phyloP scores from a whole-genome alignment of 1,284 basidiomycete genomes.

The Pyrrhoderma noxium region DNA sequence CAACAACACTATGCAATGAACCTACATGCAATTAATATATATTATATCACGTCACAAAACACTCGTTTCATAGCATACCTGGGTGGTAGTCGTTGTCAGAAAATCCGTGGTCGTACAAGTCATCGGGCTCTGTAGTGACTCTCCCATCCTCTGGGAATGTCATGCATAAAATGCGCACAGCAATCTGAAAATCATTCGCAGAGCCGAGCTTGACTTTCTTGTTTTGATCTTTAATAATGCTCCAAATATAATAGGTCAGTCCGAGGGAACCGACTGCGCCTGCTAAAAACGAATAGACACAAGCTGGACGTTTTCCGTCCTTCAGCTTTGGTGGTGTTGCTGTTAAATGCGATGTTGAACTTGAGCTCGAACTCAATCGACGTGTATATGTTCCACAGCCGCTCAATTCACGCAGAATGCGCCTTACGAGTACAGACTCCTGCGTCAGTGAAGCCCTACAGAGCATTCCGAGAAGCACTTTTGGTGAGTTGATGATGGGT shows the following conservation, averaged over 20 bases:
- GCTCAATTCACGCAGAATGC: no score
- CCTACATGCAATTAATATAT: slow-evolving; percentile 26
- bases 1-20: slow-evolving; percentile 41
- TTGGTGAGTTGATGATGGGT: no score
- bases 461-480: no score
- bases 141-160: slow-evolving; percentile 32
- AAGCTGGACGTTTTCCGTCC: background rate
- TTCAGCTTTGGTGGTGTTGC: background rate
- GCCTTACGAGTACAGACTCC: no score
- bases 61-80: slow-evolving; percentile 28
- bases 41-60: background rate
- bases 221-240: background rate
- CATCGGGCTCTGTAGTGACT: slow-evolving; percentile 50
- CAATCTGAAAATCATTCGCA: slow-evolving; percentile 42
- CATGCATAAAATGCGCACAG: slow-evolving; percentile 40
- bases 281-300: slow-evolving; percentile 6
- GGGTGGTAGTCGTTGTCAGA: slow-evolving; percentile 50
- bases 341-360: background rate
- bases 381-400: no score
- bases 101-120: slow-evolving; percentile 49
- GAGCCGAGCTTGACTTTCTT: slow-evolving; percentile 33
- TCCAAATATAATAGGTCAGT: slow-evolving; percentile 6
- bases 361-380: no score
- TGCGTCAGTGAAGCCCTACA: no score
- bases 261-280: slow-evolving; percentile 10